Conservation (phyloP, 805 yeast species). For the Kuraishia floccosa region DNA sequence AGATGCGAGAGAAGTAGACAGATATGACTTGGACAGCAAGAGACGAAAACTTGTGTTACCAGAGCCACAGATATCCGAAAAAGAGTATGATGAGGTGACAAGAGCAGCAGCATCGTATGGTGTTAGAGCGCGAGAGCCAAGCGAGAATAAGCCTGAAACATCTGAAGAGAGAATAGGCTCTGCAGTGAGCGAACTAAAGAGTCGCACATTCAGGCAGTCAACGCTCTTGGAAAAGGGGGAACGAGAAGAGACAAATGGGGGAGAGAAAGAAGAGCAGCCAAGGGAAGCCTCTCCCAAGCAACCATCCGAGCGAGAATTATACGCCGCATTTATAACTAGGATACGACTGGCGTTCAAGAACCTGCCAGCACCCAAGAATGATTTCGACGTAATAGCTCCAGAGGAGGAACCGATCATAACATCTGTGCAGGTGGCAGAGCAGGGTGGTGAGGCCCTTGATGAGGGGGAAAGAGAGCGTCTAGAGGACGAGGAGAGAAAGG, state of each 20-base stretch:
- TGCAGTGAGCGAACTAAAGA: constrained; percentile 5
- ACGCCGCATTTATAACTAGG: too few species aligned
- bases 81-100: too few species aligned
- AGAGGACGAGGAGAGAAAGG: constrained; percentile 6
- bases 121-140: too few species aligned
- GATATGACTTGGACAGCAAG: constrained; percentile 14
- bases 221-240: constrained; percentile 8
- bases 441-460: constrained; percentile 7
- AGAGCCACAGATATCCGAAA: constrained; percentile 15
- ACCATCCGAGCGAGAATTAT: too few species aligned
- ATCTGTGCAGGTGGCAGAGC: constrained; percentile 5
- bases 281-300: too few species aligned
- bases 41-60: constrained; percentile 25
- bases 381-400: constrained; percentile 27
- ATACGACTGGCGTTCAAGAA: too few species aligned
- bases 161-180: constrained; percentile 2
- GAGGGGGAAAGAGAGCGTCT: constrained; percentile 14
- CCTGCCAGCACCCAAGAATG: constrained; percentile 20
- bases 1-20: constrained; percentile 9
- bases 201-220: constrained; percentile 7
- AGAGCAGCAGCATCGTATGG: too few species aligned
- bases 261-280: too few species aligned
- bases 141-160: too few species aligned
- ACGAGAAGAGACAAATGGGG: constrained; percentile 1
- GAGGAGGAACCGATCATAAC: constrained; percentile 15